Evolutionary conservation across 352 stramenopile species (phyloP), one percentile per base, ranked within the genome.

Genomic region (Phytophthora sp.): DNA sequence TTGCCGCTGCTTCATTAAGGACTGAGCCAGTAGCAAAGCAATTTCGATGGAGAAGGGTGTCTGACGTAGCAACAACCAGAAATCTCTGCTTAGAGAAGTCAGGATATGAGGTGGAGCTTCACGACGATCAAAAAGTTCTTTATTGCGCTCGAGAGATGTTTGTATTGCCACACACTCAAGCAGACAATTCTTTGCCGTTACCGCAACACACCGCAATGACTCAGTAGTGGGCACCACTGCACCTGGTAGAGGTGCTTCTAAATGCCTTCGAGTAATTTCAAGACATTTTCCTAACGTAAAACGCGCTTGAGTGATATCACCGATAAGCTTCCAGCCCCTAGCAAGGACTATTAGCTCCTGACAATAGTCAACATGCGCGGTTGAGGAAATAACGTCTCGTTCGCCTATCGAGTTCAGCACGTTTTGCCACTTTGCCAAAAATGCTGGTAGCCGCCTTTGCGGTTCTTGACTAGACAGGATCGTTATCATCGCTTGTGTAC

Each of bases 91-190:
- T n/a, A 77, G 26, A 18, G 63, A 59, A 32, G 43, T 30, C 12
- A 49, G 15, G 10, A 82, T 32, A 6, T 62, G 39, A n/a, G 51
- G 31, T n/a, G 74, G 74, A 7, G 42, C 50, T 5, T 64, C 54
- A 28, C 44, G 31, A 13, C 71, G 74, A n/a, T 18, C 23, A 15
- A 68, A 35, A 2, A 78, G 35, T 12, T 41, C 20, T 37, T 50
- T 35, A 18, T 26, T 66, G 13, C 53, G 48, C 21, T 41, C 17
- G 5, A 72, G 23, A 7, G 50, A 51, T 9, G 39, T 57, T 37
- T 81, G 60, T 38, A 72, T 67, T 53, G 57, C 34, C 17, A 77
- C 73, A 39, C 58, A 81, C 1, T 45, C 38, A 1, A 71, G 30
- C 8, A 81, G 34, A 5, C 39, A 43, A 13, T 71, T 49, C 23